phyloP scores from a whole-genome alignment of 2,329 filamentous ascomycete species.

The Ophiocordyceps robertsii region DNA sequence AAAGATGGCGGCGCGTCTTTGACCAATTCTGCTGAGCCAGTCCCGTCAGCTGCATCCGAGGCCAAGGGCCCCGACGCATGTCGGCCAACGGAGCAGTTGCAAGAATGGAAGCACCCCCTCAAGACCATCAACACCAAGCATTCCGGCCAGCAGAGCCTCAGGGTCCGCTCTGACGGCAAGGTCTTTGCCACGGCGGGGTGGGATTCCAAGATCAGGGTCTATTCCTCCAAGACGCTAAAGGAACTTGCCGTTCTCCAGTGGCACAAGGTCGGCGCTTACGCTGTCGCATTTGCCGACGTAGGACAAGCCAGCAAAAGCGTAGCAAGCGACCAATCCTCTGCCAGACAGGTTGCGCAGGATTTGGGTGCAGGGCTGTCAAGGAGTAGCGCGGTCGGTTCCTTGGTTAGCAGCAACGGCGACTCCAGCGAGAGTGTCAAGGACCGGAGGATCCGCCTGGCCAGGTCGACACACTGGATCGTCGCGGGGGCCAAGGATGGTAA shows the following conservation, averaged over 20 bases:
- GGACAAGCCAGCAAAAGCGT: neutral
- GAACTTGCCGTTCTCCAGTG: constrained; percentile 89
- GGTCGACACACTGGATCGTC: constrained; percentile 73
- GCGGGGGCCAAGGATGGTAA: constrained; percentile 91
- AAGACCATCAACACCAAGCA: constrained; percentile 68
- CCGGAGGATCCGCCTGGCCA: constrained; percentile 49
- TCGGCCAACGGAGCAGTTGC: constrained; percentile 5
- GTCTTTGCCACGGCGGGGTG: constrained; percentile 87
- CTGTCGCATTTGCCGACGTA: constrained; percentile 55
- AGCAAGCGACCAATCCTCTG: neutral
- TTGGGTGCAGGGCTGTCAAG: neutral
- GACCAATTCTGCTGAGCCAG: constrained; percentile 5
- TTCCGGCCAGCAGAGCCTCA: constrained; percentile 73
- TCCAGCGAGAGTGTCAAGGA: constrained; percentile 36
- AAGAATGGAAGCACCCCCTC: constrained; percentile 32
- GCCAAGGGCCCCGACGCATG: constrained; percentile 1
- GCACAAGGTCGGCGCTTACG: constrained; percentile 82
- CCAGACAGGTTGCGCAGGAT: neutral
- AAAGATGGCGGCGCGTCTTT: constrained; percentile 5
- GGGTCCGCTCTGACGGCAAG: constrained; percentile 64
- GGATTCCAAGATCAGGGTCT: constrained; percentile 73
- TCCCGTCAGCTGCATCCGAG: constrained; percentile 11
- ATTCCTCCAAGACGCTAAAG: constrained; percentile 65
- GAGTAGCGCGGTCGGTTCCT: neutral
- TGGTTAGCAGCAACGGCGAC: neutral